These are phyloP conservation scores for Amylocarpus encephaloides DNA, from an alignment of 2,329 filamentous ascomycete genomes.

Conservation along the genomic window DNA sequence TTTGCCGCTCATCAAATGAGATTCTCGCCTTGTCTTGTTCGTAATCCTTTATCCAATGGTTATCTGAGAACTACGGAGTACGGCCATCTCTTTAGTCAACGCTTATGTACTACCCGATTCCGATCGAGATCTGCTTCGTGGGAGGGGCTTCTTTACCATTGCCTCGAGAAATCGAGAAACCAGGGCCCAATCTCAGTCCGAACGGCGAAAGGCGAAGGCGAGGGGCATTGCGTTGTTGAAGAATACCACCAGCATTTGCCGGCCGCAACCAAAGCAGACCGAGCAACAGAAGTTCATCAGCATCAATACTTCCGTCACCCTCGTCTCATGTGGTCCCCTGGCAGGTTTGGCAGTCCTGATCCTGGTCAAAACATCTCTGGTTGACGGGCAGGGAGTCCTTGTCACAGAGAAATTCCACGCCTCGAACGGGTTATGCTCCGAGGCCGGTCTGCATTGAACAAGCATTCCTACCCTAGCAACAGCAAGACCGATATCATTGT, in stretches of 20 bases:
- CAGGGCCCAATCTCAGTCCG: no score
- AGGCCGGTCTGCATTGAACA: slow-evolving; percentile 27
- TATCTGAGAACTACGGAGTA: not conserved
- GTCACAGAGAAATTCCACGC: slow-evolving; percentile 23
- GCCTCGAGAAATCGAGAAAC: no score
- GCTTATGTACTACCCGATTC: no score
- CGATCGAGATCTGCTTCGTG: no score
- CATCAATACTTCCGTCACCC: slow-evolving; percentile 26
- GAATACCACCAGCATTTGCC: slow-evolving; percentile 16
- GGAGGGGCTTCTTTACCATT: no score
- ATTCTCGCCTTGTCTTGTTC: slow-evolving; percentile 12
- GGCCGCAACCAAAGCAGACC: slow-evolving; percentile 7
- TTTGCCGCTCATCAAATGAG: slow-evolving; percentile 22
- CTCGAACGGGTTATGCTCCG: slow-evolving; percentile 30
- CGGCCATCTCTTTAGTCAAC: no score
- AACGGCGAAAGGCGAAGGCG: slow-evolving; percentile 7
- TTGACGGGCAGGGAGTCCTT: slow-evolving; percentile 27
- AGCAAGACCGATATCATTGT: slow-evolving; percentile 21
- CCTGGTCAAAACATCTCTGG: slow-evolving; percentile 27
- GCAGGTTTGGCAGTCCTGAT: slow-evolving; percentile 23
- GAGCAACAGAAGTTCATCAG: slow-evolving; percentile 9
- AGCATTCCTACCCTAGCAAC: slow-evolving; percentile 24
- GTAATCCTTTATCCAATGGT: slow-evolving; percentile 6
- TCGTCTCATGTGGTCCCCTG: slow-evolving; percentile 29
- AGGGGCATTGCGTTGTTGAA: slow-evolving; percentile 13